Evolutionary conservation across 164 flowering plant species (phyloP).

Genomic region (Amborella trichopoda): DNA sequence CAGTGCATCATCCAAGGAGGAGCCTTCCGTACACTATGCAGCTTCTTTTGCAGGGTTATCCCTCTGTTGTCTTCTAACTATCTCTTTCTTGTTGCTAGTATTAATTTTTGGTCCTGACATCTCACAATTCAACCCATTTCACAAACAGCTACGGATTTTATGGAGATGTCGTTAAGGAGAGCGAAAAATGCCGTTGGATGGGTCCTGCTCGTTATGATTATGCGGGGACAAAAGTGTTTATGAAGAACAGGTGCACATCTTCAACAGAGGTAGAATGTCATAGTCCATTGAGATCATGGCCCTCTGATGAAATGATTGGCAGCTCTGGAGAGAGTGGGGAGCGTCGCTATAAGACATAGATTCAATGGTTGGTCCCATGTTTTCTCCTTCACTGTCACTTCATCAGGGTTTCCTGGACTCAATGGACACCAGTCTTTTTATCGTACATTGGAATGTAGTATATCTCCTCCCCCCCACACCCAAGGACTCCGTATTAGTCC

Average conservation of each 20-base stretch:
- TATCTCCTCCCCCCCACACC: too few species aligned
- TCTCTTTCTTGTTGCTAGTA: not conserved
- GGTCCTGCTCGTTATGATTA: constrained; percentile 94
- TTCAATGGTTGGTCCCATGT: too few species aligned
- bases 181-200: constrained; percentile 97
- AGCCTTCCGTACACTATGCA: constrained; percentile 77
- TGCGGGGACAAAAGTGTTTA: constrained; percentile 93
- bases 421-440: too few species aligned
- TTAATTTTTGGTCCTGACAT: not conserved
- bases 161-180: constrained; percentile 95
- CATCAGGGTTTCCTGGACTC: too few species aligned
- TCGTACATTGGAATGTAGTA: too few species aligned
- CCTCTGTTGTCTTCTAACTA: not conserved
- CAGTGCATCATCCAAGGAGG: constrained; percentile 39
- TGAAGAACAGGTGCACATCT: constrained; percentile 91
- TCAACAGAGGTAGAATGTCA: too few species aligned
- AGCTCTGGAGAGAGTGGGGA: too few species aligned
- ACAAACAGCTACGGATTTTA: constrained; percentile 80
- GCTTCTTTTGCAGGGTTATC: constrained; percentile 92
- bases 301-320: too few species aligned
- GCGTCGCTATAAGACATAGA: too few species aligned
- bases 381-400: too few species aligned
- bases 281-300: too few species aligned
- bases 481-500: too few species aligned
- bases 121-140: constrained; percentile 2